Conservation (phyloP, 805 yeast species). For the Suhomyces emberorum region DNA sequence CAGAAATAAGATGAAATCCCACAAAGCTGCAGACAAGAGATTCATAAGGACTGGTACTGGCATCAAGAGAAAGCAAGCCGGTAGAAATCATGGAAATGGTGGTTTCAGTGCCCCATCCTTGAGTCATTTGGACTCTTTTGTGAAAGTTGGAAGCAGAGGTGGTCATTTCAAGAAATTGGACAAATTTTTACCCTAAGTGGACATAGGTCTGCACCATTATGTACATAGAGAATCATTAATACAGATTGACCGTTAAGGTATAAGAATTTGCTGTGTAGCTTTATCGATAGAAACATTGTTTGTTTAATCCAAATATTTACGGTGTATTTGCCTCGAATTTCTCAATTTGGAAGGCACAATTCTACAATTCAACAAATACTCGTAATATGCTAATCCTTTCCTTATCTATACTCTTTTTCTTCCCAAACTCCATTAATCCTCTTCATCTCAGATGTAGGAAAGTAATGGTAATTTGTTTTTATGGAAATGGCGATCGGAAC, state of each 20-base stretch:
- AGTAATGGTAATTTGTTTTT: slow-evolving; percentile 86
- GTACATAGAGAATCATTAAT: neutral
- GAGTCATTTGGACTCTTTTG: slow-evolving; percentile 58
- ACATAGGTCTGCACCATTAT: neutral
- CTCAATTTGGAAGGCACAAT: no score
- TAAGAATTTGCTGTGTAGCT: no score
- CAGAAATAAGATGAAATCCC: slow-evolving; percentile 63
- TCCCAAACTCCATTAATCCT: slow-evolving; percentile 46
- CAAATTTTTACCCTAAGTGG: slow-evolving; percentile 40
- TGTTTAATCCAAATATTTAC: no score
- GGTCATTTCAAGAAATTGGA: slow-evolving; percentile 59
- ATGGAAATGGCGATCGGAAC: slow-evolving; percentile 83
- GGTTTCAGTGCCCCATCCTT: slow-evolving; percentile 72
- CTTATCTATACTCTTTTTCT: slow-evolving; percentile 36
- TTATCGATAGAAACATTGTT: no score
- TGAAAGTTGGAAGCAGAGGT: slow-evolving; percentile 46
- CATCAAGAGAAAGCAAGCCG: slow-evolving; percentile 58
- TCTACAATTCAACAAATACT: no score
- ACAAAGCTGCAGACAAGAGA: slow-evolving; percentile 83
- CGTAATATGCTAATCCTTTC: no score
- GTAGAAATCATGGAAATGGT: slow-evolving; percentile 90
- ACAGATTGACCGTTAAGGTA: no score
- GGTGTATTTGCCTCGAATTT: no score
- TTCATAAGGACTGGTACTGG: slow-evolving; percentile 74
- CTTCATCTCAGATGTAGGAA: slow-evolving; percentile 65